Base-by-base conservation (phyloP, 306 rosid species). In the Pueraria montana region DNA sequence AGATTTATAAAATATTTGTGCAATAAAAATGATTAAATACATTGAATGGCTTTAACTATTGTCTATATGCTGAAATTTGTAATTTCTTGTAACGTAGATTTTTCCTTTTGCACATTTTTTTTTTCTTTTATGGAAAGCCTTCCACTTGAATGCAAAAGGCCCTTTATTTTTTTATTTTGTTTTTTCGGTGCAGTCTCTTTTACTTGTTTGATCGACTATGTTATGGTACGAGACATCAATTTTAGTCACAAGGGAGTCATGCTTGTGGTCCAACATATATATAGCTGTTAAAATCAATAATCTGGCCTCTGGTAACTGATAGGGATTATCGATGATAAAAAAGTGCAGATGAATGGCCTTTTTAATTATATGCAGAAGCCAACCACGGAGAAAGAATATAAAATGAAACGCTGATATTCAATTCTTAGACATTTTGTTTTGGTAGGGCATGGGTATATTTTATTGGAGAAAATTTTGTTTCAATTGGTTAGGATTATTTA, bases 131-230 rank as follows among this genome's bases (percentile, higher is more conserved):
- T 20, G 66, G 66, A 34, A 78, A 49, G 38, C 14, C 5, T n/a
- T 46, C 63, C 84, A 80, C 50, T 79, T 72, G 79, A 80, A 43
- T 18, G 62, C 20, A 68, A 79, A 52, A 63, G 43, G 2, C 8
- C 10, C 27, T 42, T 40, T 12, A 11, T 26, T 26, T 62, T 26
- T 26, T 62, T 16, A 11, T 21, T 68, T 65, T 23, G 9, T 26
- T 69, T 68, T 42, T 14, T 0, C 0, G 13, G 32, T 42, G 18
- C 56, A 23, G 11, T 17, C 23, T 30, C 50, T 34, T 34, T 34
- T 34, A 5, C 8, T 34, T 34, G 46, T 62, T 43, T 11, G 63
- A 26, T 26, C 0, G 73, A 64, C 7, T 14, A 62, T 17, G 58
- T 45, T 27, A 61, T 17, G 13, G 81, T 63, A 6, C 0, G 75